Percentiles rank a stretch among this genome's conserved stretches.
Conservation (phyloP, 441 rosid species). For the Gossypium aridum region DNA sequence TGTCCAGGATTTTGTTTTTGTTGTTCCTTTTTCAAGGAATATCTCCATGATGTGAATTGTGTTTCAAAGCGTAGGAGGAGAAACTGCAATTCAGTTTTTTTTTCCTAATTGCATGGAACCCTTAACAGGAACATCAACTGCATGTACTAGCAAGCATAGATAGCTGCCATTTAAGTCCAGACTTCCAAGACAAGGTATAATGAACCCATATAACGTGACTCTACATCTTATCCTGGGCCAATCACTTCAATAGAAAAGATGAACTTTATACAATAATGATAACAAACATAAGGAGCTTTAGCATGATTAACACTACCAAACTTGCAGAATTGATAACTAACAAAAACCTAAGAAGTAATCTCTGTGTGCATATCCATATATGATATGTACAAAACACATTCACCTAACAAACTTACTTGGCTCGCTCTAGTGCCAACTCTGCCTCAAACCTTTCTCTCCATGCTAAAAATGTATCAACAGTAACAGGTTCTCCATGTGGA, state of each 20-base stretch:
- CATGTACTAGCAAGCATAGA: background rate
- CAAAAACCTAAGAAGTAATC: background rate
- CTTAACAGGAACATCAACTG: background rate
- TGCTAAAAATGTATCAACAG: slow-evolving; percentile 79
- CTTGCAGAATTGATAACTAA: background rate
- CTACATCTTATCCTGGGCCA: background rate
- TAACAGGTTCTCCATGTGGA: slow-evolving; percentile 99
- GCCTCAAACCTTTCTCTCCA: slow-evolving; percentile 99
- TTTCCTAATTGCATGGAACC: background rate
- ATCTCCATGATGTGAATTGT: background rate
- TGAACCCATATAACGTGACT: background rate
- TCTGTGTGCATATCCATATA: background rate
- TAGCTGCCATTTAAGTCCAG: background rate
- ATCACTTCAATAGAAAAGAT: background rate
- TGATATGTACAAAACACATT: background rate
- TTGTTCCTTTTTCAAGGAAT: background rate
- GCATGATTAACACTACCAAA: background rate
- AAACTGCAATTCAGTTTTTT: background rate
- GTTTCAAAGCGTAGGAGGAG: background rate
- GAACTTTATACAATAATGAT: background rate
- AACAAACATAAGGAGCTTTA: background rate
- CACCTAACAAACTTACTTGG: slow-evolving; percentile 59
- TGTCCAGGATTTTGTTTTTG: background rate
- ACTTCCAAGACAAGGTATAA: background rate
- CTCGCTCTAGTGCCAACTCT: slow-evolving; percentile 92